Conservation (phyloP, 2,329 filamentous ascomycete species). For the Arthrobotrys megalospora region DNA sequence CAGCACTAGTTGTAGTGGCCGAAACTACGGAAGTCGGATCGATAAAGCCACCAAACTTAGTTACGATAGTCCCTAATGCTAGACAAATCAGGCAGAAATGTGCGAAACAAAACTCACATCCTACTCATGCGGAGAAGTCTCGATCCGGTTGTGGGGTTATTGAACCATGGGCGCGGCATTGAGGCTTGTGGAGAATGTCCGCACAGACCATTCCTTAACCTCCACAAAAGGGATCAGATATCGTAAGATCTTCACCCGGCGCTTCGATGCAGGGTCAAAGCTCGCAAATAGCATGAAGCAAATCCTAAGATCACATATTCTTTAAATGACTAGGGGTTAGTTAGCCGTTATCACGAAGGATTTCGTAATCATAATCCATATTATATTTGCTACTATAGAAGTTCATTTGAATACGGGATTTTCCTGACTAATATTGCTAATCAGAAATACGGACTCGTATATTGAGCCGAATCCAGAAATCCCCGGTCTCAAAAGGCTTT, state of each 20-base stretch:
- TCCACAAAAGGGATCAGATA: conserved; percentile 40
- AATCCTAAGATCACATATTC: conserved; percentile 6
- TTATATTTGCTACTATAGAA: conserved; percentile 19
- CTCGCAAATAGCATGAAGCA: conserved; percentile 10
- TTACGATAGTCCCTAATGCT: conserved; percentile 14
- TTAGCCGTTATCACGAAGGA: conserved; percentile 8
- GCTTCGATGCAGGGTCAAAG: conserved; percentile 33
- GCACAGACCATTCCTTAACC: conserved; percentile 45
- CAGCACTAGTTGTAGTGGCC: conserved; percentile 9
- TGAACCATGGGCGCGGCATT: conserved; percentile 45
- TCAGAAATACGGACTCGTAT: conserved; percentile 10
- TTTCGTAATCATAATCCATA: conserved; percentile 41
- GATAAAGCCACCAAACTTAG: conserved; percentile 11
- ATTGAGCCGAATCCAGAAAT: conserved; percentile 14
- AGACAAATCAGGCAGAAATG: conserved; percentile 26
- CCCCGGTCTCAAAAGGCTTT: conserved; percentile 5
- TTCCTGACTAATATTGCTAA: conserved; percentile 33
- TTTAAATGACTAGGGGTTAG: conserved; percentile 25
- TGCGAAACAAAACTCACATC: conserved; percentile 10
- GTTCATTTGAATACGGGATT: neutral
- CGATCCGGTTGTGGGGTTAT: conserved; percentile 41
- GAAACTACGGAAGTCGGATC: conserved; percentile 27
- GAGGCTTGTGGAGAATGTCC: conserved; percentile 32
- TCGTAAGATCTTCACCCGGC: conserved; percentile 45
- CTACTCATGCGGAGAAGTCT: conserved; percentile 28